Percentiles rank a stretch among this genome's conserved stretches.
Conservation (phyloP, 441 rosid species). For the Gossypium gossypioides region DNA sequence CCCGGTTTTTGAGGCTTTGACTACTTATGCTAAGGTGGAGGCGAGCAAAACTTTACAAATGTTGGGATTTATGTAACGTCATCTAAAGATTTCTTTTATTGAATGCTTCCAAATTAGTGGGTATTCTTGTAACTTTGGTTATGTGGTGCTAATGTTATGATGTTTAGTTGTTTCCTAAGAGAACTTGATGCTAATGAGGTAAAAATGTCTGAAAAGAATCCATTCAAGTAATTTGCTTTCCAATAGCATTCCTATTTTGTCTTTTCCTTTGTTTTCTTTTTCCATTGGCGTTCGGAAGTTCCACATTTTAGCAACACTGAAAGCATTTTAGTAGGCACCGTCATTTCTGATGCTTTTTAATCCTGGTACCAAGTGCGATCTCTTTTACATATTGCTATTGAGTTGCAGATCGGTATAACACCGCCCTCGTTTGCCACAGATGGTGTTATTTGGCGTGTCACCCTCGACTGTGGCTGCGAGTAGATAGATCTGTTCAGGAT, state of each 20-base stretch:
- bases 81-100: not conserved
- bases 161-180: not conserved
- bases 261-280: not conserved
- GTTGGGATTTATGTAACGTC: not conserved
- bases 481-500: constrained; percentile 56
- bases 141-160: not conserved
- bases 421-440: constrained; percentile 99
- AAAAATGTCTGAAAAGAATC: not conserved
- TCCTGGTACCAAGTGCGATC: constrained; percentile 13
- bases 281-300: not conserved
- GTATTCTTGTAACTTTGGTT: not conserved
- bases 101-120: not conserved
- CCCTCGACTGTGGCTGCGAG: constrained; percentile 89
- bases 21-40: not conserved
- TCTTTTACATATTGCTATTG: constrained; percentile 38
- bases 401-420: constrained; percentile 86
- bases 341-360: constrained; percentile 1
- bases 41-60: not conserved
- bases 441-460: constrained; percentile 91
- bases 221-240: not conserved
- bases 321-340: not conserved
- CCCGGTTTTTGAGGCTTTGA: not conserved
- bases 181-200: not conserved
- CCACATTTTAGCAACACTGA: not conserved
- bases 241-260: not conserved